These are phyloP conservation scores for Antitrichia curtipendula DNA, from an alignment of 225 moss, liverwort and hornwort genomes.

Conservation along the genomic window DNA sequence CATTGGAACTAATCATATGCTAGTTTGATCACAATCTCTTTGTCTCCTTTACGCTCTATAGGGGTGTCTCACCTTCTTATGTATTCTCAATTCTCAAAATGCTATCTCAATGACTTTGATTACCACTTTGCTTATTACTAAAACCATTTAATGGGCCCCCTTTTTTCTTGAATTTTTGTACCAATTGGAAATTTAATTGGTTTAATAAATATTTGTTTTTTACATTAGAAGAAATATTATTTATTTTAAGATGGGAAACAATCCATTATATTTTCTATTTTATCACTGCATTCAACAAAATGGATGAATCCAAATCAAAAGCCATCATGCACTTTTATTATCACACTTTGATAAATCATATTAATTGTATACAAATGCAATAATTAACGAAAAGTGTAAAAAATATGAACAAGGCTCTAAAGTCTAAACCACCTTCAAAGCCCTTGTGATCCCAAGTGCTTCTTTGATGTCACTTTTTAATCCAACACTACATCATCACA, in stretches of 20 bases:
- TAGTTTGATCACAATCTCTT: background rate
- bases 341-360: background rate
- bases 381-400: background rate
- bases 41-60: background rate
- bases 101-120: background rate
- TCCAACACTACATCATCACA: background rate
- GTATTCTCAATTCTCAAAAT: background rate
- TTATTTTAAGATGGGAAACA: rapidly evolving
- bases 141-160: background rate
- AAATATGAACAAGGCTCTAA: background rate
- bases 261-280: background rate
- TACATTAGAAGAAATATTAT: background rate
- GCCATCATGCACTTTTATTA: background rate
- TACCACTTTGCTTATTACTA: rapidly evolving
- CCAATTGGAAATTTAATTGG: background rate
- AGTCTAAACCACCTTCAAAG: background rate
- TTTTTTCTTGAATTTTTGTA: background rate
- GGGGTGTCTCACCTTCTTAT: background rate
- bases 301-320: background rate
- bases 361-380: background rate
- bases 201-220: background rate
- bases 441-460: background rate
- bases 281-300: background rate
- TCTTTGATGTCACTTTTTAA: background rate
- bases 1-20: background rate